These are phyloP conservation scores for Solanum chiquidenum DNA, from an alignment of 257 asterid genomes.

Conservation along the genomic window DNA sequence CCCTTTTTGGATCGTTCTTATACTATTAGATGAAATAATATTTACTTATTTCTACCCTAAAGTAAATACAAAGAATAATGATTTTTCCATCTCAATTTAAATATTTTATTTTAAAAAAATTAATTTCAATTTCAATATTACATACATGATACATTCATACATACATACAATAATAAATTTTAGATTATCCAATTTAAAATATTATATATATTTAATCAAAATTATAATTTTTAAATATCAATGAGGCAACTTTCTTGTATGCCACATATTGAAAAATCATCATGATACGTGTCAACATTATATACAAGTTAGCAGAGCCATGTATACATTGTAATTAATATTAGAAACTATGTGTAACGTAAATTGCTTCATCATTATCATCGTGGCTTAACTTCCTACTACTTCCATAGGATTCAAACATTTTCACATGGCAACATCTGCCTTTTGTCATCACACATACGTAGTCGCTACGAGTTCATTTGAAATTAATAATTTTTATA, in stretches of 20 bases:
- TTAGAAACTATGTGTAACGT: not conserved
- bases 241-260: not conserved
- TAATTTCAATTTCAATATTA: no score
- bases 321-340: not conserved
- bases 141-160: not conserved
- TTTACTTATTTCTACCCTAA: not conserved
- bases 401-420: not conserved
- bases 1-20: not conserved
- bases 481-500: no score
- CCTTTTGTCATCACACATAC: not conserved
- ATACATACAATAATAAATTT: not conserved
- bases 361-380: not conserved
- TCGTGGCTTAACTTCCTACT: not conserved
- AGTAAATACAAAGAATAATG: not conserved
- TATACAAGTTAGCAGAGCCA: not conserved
- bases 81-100: not conserved
- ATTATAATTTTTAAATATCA: no score
- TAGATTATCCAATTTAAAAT: not conserved
- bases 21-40: not conserved
- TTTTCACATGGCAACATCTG: not conserved
- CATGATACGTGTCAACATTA: slow-evolving; percentile 1
- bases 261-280: not conserved
- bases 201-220: no score
- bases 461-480: not conserved
- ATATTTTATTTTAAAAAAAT: no score